Evolutionary conservation across 257 asterid genomes (phyloP), one percentile per base, ranked within the genome.

Genomic region (Plantago ovata): DNA sequence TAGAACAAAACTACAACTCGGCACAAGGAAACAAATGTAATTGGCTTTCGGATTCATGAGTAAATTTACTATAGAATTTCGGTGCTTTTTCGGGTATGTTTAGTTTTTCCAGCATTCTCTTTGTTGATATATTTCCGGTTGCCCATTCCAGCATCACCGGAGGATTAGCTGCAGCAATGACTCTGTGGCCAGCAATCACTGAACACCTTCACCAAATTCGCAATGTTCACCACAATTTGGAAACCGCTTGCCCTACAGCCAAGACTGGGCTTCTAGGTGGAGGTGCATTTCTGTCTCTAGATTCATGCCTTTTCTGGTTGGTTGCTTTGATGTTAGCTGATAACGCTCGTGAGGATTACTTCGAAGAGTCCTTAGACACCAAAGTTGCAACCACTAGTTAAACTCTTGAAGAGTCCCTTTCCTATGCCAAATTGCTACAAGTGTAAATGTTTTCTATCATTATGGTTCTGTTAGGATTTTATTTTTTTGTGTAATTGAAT

Each of bases 211-310:
- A 93, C 80, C 82, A 65, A 24, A 10, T 49, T 0, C 74, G 24
- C 74, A 82, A 80, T 40, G 32, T 86, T 56, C 98, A 92, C 57
- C 88, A 76, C 70, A 72, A 81, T 22, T 38, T 92, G 70, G 81
- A 82, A 63, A 82, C 89, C 4, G 38, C 61, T 0, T 92, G 98
- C 84, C 95, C 95, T 1, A 88, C 97, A n/a, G 98, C 98, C 62
- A 89, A 93, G 84, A 88, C 98, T 0, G 98, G 98, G 23, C 80
- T 93, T 76, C 81, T 93, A 3, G 98, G 98, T 1, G 98, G 98
- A 43, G 98, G 98, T n/a, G 98, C 98, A 2, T 89, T 93, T 60
- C 74, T 93, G 6, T 82, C 97, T 11, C 87, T 93, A 1, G 95
- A 93, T 61, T 76, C 98, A 0, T 71, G 83, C 65, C 95, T 93